Base-by-base conservation (phyloP, 148 eudicot genomes). In the Pouteria glomerata region DNA sequence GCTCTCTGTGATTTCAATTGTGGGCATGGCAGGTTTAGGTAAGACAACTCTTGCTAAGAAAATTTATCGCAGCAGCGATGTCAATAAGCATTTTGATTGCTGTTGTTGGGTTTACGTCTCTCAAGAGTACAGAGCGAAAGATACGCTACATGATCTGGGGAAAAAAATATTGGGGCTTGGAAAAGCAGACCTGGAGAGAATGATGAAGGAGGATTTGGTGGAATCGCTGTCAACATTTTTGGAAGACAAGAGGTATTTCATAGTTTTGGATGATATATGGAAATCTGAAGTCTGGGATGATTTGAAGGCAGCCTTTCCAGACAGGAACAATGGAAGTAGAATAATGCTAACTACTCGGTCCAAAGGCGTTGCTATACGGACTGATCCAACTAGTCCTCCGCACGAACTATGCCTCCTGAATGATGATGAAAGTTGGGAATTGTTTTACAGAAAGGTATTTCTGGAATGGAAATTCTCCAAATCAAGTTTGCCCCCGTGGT, bases 1-100 rank as follows among this genome's bases (percentile, higher is more conserved):
- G 37, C 57, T 48, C n/a, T 61, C 56, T 47, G 76, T 80, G 1
- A 63, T 76, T 50, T 73, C 79, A 12, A 72, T 72, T 42, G 57
- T 6, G 84, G 84, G 5, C n/a, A 75, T 74, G 84, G 79, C 59
- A 29, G 81, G 84, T 23, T 34, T 68, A 8, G 84, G 84, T 18
- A 81, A 81, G 76, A 77, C 84, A 12, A 75, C 84, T 42, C 63
- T 66, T 29, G 72, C 64, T 6, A 57, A 47, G 71, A 45, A 57
- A 15, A 60, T 58, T 8, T 82, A 71, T 65, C 48, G 13, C 4
- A 67, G 63, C 31, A 34, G 8, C 4, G 47, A 61, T 27, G 63
- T 78, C 15, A 70, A 74, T 35, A 57, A 67, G 18, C 62, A 71
- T 23, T 82, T 82, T 68, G 62, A 64, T 52, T 51, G 74, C 23